A percentile compares a stretch with the other conserved stretches of the same genome.
Conservation (phyloP, 2,329 filamentous ascomycete genomes). For the Diaporthe humulicola region DNA sequence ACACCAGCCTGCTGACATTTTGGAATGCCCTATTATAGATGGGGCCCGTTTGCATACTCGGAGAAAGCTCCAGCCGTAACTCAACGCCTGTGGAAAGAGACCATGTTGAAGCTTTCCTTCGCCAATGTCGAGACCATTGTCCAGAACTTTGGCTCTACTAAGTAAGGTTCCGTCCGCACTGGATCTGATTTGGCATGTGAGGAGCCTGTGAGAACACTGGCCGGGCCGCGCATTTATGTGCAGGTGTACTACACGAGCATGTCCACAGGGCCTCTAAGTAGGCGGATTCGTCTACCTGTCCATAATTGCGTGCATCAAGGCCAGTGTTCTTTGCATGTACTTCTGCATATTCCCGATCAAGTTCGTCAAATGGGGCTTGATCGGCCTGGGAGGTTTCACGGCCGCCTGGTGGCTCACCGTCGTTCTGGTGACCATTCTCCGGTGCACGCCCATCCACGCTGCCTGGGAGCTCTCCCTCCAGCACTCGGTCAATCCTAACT, state of each 20-base stretch:
- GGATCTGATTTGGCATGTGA: neutral
- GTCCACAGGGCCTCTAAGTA: conserved; percentile 3
- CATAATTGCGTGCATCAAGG: neutral
- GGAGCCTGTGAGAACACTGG: neutral
- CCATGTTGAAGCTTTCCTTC: neutral
- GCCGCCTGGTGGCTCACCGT: neutral
- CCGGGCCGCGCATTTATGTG: neutral
- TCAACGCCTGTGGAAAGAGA: conserved; percentile 16
- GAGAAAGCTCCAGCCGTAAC: conserved; percentile 2
- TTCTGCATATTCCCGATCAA: conserved; percentile 3
- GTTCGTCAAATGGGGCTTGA: conserved; percentile 9
- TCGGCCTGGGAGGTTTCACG: conserved; percentile 5
- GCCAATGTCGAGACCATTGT: neutral
- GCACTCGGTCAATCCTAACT: neutral
- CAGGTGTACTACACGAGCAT: neutral
- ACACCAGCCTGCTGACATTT: neutral
- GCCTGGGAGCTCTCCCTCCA: neutral
- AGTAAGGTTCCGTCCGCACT: neutral
- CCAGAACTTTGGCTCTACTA: neutral
- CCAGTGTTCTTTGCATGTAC: conserved; percentile 11
- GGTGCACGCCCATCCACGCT: conserved; percentile 17
- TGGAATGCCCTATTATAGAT: neutral
- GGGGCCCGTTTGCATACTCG: conserved; percentile 14
- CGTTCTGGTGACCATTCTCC: conserved; percentile 11
- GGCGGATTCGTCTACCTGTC: conserved; percentile 3